Conservation (phyloP, 2,329 filamentous ascomycete genomes). For the Teratosphaeria pseudoeucalypti region DNA sequence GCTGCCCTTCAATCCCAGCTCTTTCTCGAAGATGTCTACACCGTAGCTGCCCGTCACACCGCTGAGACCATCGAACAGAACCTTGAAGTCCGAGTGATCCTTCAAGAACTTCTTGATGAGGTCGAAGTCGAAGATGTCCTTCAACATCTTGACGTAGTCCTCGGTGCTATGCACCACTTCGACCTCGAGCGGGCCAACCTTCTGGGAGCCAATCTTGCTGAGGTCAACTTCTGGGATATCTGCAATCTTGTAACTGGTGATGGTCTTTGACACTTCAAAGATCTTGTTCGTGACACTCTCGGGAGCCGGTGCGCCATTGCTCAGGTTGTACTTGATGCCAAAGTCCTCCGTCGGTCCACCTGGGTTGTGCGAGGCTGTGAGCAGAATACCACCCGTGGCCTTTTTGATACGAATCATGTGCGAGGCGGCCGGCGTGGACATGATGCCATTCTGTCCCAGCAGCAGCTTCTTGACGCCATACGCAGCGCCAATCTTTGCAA, state of each 20-base stretch:
- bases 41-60: slow-evolving; percentile 96
- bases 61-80: slow-evolving; percentile 88
- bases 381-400: slow-evolving; percentile 89
- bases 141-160: slow-evolving; percentile 91
- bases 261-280: slow-evolving; percentile 77
- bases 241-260: slow-evolving; percentile 86
- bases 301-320: slow-evolving; percentile 90
- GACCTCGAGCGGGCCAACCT: slow-evolving; percentile 78
- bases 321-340: slow-evolving; percentile 98
- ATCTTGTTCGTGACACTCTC: slow-evolving; percentile 98
- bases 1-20: slow-evolving; percentile 71
- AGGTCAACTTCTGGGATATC: slow-evolving; percentile 82
- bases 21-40: slow-evolving; percentile 85
- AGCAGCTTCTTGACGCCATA: slow-evolving; percentile 99
- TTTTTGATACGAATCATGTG: slow-evolving; percentile 91
- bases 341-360: slow-evolving; percentile 96
- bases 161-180: slow-evolving; percentile 88
- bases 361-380: slow-evolving; percentile 97
- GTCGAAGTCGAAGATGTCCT: slow-evolving; percentile 97
- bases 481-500: slow-evolving; percentile 91
- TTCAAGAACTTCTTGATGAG: slow-evolving; percentile 91
- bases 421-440: slow-evolving; percentile 91
- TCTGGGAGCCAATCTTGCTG: slow-evolving; percentile 67
- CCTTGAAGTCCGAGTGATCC: slow-evolving; percentile 82
- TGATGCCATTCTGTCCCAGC: slow-evolving; percentile 90